Evolutionary conservation across 805 yeast species (phyloP).

Genomic region (Peterozyma toletana): DNA sequence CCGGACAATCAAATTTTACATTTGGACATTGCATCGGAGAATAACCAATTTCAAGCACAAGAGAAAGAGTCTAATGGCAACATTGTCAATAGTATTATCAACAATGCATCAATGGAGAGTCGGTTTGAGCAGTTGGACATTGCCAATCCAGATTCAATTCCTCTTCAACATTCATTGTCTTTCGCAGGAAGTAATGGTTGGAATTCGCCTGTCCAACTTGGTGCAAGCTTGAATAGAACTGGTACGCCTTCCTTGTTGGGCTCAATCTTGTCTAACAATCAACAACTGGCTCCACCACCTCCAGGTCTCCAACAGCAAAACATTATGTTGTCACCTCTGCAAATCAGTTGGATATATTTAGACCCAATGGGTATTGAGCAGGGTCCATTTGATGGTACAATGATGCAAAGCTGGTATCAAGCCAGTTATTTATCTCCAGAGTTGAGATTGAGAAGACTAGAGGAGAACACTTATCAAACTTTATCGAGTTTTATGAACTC

Average conservation of each 20-base stretch:
- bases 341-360: constrained; percentile 62
- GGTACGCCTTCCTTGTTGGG: not conserved
- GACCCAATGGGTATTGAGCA: constrained; percentile 67
- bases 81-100: not conserved
- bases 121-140: not conserved
- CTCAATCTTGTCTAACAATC: not conserved
- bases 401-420: constrained; percentile 76
- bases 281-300: constrained; percentile 1
- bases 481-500: constrained; percentile 45
- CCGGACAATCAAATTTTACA: not conserved
- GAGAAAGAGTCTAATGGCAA: not conserved
- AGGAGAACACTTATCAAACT: constrained; percentile 40
- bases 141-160: not conserved
- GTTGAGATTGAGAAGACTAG: constrained; percentile 52
- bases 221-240: constrained; percentile 1
- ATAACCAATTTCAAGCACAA: not conserved
- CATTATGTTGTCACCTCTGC: constrained; percentile 25
- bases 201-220: constrained; percentile 7
- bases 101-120: not conserved
- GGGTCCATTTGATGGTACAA: constrained; percentile 71
- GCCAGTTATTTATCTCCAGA: constrained; percentile 50
- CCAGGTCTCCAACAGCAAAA: constrained; percentile 13
- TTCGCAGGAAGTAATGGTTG: constrained; percentile 4
- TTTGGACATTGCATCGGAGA: not conserved
- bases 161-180: constrained; percentile 4